phyloP scores from a whole-genome alignment of 148 eudicot genomes.

The Vaccinium macrocarpon region DNA sequence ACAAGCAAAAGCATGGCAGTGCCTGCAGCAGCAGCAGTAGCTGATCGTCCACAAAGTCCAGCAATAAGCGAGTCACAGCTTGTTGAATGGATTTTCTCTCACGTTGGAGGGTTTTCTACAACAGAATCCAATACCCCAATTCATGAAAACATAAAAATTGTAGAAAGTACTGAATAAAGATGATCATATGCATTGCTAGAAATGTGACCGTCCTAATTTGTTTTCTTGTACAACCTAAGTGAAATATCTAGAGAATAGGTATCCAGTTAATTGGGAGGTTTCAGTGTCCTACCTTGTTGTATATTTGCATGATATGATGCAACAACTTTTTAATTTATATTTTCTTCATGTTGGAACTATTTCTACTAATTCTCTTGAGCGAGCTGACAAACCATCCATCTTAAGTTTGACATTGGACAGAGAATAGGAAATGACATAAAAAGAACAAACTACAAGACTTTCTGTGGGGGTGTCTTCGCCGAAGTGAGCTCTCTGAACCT shows the following conservation, averaged over 20 bases:
- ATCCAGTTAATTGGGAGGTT: background rate
- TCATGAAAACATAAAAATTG: constrained; percentile 10
- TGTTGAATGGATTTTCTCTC: constrained; percentile 10
- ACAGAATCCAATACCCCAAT: constrained; percentile 23
- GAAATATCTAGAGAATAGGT: too few species aligned
- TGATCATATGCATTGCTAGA: background rate
- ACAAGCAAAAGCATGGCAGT: background rate
- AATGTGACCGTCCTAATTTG: background rate
- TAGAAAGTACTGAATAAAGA: background rate
- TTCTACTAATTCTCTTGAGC: background rate
- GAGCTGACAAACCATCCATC: background rate
- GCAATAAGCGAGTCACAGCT: constrained; percentile 9
- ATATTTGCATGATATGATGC: too few species aligned
- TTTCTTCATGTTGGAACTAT: too few species aligned
- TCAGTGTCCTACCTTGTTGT: background rate
- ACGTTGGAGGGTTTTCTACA: constrained; percentile 26
- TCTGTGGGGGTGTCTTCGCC: too few species aligned
- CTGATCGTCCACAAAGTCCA: constrained; percentile 18
- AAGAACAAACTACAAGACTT: background rate
- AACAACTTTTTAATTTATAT: too few species aligned
- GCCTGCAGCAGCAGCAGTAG: background rate
- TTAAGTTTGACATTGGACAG: background rate
- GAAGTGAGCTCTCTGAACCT: too few species aligned
- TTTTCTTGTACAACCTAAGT: background rate
- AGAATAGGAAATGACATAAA: background rate